phyloP scores from a whole-genome alignment of 257 asterid genomes.

The Solanum clarkiae region DNA sequence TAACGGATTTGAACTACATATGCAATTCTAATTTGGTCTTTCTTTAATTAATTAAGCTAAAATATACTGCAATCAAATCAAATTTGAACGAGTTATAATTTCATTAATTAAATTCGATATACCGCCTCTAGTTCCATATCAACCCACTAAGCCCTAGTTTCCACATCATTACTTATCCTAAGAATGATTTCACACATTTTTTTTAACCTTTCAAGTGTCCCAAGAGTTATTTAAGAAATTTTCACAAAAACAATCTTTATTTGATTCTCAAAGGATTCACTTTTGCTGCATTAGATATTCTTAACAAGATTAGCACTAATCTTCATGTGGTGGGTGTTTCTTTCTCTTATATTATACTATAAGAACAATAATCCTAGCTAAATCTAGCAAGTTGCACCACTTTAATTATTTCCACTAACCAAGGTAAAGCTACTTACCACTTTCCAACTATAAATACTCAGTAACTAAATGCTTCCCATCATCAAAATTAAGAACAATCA shows the following conservation, averaged over 20 bases:
- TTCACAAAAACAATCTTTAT: slow-evolving; percentile 1
- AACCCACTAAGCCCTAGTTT: neutral
- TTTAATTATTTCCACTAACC: too few species aligned
- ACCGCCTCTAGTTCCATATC: neutral
- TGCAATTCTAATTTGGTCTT: neutral
- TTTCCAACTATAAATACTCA: slow-evolving; percentile 16
- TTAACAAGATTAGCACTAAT: neutral
- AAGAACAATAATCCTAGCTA: neutral
- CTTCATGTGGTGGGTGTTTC: slow-evolving; percentile 3
- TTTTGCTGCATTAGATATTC: neutral
- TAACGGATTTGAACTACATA: neutral
- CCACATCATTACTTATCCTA: neutral
- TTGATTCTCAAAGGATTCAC: slow-evolving; percentile 7
- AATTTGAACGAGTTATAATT: too few species aligned
- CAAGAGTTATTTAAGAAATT: slow-evolving; percentile 1
- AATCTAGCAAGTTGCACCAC: neutral
- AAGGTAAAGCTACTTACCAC: too few species aligned
- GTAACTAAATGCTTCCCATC: slow-evolving; percentile 1
- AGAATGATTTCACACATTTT: neutral
- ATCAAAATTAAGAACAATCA: neutral
- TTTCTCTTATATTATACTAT: neutral
- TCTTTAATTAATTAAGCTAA: neutral
- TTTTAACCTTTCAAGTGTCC: slow-evolving; percentile 16
- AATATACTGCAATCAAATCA: neutral
- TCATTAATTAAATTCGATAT: too few species aligned